These are phyloP conservation scores for Aristolochia fimbriata DNA, from an alignment of 164 flowering plant species.

Conservation along the genomic window DNA sequence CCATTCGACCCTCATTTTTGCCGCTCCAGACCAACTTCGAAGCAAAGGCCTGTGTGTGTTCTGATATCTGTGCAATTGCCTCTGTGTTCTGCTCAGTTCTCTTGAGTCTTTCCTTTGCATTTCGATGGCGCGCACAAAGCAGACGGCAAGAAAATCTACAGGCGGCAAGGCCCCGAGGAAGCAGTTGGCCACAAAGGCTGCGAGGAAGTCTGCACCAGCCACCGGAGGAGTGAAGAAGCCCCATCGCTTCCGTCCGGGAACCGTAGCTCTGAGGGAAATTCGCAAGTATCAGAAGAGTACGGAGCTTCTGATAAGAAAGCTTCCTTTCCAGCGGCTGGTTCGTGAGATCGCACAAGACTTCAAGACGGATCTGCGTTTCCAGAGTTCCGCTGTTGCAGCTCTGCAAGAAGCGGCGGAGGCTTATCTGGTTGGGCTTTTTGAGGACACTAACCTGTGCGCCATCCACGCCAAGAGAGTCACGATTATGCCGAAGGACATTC, in stretches of 20 bases:
- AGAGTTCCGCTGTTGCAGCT: constrained; percentile 15
- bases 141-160: constrained; percentile 10
- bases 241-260: constrained; percentile 16
- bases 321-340: constrained; percentile 44
- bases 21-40: no score
- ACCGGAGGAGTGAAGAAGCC: constrained; percentile 16
- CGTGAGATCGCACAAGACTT: constrained; percentile 49
- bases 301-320: constrained; percentile 36
- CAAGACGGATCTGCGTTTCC: constrained; percentile 20
- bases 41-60: no score
- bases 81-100: no score
- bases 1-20: no score
- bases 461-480: constrained; percentile 16
- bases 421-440: constrained; percentile 17
- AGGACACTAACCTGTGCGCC: constrained; percentile 16
- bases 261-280: constrained; percentile 35
- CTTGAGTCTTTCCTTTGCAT: no score
- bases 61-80: no score
- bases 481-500: constrained; percentile 16
- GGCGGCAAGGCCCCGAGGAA: constrained; percentile 14
- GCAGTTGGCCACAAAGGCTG: constrained; percentile 14
- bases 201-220: constrained; percentile 13
- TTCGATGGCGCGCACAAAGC: constrained; percentile 11
- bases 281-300: constrained; percentile 43
- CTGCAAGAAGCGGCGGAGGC: constrained; percentile 17